These are phyloP conservation scores for Angophora floribunda DNA, from an alignment of 345 rosid species.

Conservation along the genomic window DNA sequence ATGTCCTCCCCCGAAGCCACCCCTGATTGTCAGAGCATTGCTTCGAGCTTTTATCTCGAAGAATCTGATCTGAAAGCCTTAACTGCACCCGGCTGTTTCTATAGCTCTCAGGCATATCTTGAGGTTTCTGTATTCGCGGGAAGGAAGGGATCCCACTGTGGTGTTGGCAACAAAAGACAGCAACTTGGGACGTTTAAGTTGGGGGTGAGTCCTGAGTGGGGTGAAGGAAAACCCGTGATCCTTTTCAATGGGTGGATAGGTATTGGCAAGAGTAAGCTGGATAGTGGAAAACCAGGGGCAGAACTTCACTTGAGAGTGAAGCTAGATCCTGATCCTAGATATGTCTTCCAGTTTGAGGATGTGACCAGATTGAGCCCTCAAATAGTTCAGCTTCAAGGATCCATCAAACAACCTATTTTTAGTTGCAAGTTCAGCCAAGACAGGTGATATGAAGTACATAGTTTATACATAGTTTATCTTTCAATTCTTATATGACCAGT, in stretches of 20 bases:
- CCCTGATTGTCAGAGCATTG: slow-evolving; percentile 65
- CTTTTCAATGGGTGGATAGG: slow-evolving; percentile 89
- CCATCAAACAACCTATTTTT: slow-evolving; percentile 86
- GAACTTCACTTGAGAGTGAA: slow-evolving; percentile 88
- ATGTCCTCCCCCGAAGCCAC: slow-evolving; percentile 61
- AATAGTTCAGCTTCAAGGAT: slow-evolving; percentile 89
- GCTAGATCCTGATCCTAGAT: slow-evolving; percentile 93
- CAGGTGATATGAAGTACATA: slow-evolving; percentile 39
- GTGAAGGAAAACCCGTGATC: slow-evolving; percentile 58
- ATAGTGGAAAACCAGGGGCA: slow-evolving; percentile 44
- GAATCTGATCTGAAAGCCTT: slow-evolving; percentile 82
- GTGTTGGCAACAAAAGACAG: slow-evolving; percentile 70
- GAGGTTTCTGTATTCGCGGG: slow-evolving; percentile 62
- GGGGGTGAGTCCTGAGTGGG: slow-evolving; percentile 90
- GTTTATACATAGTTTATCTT: not conserved
- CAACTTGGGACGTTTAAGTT: slow-evolving; percentile 74
- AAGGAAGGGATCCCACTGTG: slow-evolving; percentile 62
- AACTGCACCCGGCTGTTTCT: slow-evolving; percentile 73
- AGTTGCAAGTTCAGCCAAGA: slow-evolving; percentile 91
- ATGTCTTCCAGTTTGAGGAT: slow-evolving; percentile 91
- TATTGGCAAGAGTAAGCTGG: slow-evolving; percentile 75
- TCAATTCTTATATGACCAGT: not conserved
- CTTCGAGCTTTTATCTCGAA: slow-evolving; percentile 87
- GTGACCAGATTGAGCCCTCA: slow-evolving; percentile 78
- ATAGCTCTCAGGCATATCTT: slow-evolving; percentile 49